Conservation (phyloP, 169 alveolate genomes). For the Plasmodium vinckei region DNA sequence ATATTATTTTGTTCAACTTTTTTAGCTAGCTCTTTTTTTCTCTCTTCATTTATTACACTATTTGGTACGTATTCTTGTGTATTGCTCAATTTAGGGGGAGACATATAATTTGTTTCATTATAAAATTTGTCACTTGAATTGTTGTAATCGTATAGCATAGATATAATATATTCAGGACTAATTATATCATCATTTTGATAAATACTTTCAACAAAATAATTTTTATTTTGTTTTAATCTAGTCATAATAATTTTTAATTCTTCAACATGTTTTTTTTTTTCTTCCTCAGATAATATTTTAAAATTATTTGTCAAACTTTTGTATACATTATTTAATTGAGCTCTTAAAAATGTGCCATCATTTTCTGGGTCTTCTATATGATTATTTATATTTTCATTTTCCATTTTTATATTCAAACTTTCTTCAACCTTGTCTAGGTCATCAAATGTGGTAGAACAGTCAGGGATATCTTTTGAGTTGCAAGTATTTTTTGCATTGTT, state of each 20-base stretch:
- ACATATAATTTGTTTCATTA: background rate
- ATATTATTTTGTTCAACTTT: background rate
- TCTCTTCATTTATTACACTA: background rate
- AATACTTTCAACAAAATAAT: slow-evolving; percentile 25
- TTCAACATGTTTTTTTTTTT: slow-evolving; percentile 13
- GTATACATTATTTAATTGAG: slow-evolving; percentile 21
- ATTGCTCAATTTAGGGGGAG: background rate
- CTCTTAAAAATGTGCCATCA: background rate
- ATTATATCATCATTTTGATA: slow-evolving; percentile 18
- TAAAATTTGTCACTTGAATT: background rate
- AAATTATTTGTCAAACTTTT: slow-evolving; percentile 26
- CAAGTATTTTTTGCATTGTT: background rate
- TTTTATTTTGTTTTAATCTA: slow-evolving; percentile 37
- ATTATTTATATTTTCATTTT: background rate
- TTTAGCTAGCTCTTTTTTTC: background rate
- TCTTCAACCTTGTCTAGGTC: background rate
- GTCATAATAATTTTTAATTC: slow-evolving; percentile 29
- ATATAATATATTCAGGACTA: slow-evolving; percentile 49
- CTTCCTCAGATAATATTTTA: slow-evolving; percentile 29
- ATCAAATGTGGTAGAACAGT: background rate
- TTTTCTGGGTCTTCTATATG: background rate
- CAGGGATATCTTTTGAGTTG: background rate
- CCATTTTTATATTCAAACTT: background rate
- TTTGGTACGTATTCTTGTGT: background rate
- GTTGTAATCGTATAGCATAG: slow-evolving; percentile 58